A percentile compares a stretch with the other conserved stretches of the same genome.
phyloP scores from a whole-genome alignment of 768 basidiomycete genomes.

The Pleurotus sapidus region DNA sequence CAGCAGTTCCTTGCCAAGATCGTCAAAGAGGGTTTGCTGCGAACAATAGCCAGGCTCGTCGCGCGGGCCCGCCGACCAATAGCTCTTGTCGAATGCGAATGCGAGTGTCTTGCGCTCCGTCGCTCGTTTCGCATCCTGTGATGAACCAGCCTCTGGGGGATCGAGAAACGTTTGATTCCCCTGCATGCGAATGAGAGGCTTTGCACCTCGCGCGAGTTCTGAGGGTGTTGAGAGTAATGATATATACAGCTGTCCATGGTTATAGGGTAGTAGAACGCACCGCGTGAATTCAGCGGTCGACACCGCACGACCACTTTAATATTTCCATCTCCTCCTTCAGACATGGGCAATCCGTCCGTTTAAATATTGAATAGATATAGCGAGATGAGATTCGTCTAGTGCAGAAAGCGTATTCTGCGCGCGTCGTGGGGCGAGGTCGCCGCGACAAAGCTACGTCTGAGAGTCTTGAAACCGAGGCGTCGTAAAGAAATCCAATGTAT shows the following conservation, averaged over 20 bases:
- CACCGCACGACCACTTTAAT: slow-evolving; percentile 95
- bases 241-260: slow-evolving; percentile 4
- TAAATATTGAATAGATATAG: not conserved
- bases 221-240: slow-evolving; percentile 9
- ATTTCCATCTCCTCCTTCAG: slow-evolving; percentile 80
- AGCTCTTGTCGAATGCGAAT: slow-evolving; percentile 97
- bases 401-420: not conserved
- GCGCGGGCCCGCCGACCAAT: slow-evolving; percentile 91
- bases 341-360: slow-evolving; percentile 38
- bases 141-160: slow-evolving; percentile 77
- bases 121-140: slow-evolving; percentile 73
- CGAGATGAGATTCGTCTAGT: too few relatives aligned
- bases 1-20: slow-evolving; percentile 89
- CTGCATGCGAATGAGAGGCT: slow-evolving; percentile 90
- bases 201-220: slow-evolving; percentile 95
- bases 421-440: not conserved
- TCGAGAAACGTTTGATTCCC: slow-evolving; percentile 92
- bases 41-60: slow-evolving; percentile 91
- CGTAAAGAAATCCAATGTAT: not conserved
- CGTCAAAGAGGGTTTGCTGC: slow-evolving; percentile 92
- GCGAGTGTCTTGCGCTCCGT: slow-evolving; percentile 87
- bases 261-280: slow-evolving; percentile 41
- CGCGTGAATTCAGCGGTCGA: slow-evolving; percentile 92
- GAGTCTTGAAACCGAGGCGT: too few relatives aligned
- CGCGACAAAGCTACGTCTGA: not conserved